Base-by-base conservation (phyloP, 1,284 basidiomycete genomes). In the Takashimella tepidaria region DNA sequence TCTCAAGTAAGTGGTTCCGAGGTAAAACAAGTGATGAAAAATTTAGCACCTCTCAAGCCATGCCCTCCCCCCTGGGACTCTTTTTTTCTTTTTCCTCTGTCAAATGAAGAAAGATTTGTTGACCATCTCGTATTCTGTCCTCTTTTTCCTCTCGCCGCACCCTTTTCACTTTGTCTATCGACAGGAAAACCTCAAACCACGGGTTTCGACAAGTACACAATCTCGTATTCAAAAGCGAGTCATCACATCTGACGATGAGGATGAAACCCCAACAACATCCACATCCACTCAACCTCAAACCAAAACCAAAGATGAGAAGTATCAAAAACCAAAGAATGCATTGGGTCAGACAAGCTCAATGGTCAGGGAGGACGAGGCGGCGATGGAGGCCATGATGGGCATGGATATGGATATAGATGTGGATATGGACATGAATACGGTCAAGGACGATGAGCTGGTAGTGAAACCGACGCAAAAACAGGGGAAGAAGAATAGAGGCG, bases 331-430 rank as follows among this genome's bases (percentile, higher is more conserved):
- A 11, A 58, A 54, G 45, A 25, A 46, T n/a, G 41, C 56, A 16
- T 41, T 58, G 4, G 60, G 66, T 37, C 68, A 64, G 3, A 70
- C 66, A 4, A 66, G 66, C 8, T 68, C 66, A 2, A 65, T 64
- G 64, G 60, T 65, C 0, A 54, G 67, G 10, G 67, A 67, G 20
- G 72, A 74, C 47, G 54, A 59, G 44, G 67, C 66, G n/a, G 72
- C 70, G 1, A 68, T 74, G 66, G 69, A 68, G 52, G 72, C 70
- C 10, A 73, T 74, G 66, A 68, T 72, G 67, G 60, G 55, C 4
- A 73, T 72, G 70, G 68, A 67, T 46, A 54, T 68, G 51, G 69
- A 70, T 51, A 45, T 62, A 47, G 67, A 68, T 50, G 23, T 60
- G 45, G 60, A 58, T 4, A 12, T 49, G 40, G 57, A 56, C 11